Conservation (phyloP, 2,329 filamentous ascomycete genomes). For the Mariannaea elegans region DNA sequence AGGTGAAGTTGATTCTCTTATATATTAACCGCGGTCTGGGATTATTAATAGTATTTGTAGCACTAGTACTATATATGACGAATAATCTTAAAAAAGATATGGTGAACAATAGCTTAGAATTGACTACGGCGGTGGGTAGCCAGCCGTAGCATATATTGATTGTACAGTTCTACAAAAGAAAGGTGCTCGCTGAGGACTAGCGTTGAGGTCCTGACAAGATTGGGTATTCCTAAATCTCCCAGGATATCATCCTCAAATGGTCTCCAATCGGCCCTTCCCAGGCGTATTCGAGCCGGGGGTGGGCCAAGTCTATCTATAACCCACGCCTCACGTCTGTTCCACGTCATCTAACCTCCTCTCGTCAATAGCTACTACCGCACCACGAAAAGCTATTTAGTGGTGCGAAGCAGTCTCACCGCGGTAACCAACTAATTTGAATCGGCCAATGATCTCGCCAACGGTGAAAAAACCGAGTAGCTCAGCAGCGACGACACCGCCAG, state of each 20-base stretch:
- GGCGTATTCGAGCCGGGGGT: slow-evolving; percentile 26
- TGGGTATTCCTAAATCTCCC: slow-evolving; percentile 34
- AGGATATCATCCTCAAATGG: slow-evolving; percentile 31
- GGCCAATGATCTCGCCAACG: slow-evolving; percentile 94
- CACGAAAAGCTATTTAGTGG: slow-evolving; percentile 55
- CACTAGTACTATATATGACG: too few species aligned
- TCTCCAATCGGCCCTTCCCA: slow-evolving; percentile 38
- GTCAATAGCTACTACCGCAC: slow-evolving; percentile 23
- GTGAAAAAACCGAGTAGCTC: slow-evolving; percentile 98
- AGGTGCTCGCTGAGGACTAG: slow-evolving; percentile 41
- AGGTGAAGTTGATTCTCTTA: too few species aligned
- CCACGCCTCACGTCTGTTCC: slow-evolving; percentile 31
- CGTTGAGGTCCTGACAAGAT: slow-evolving; percentile 34
- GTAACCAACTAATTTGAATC: slow-evolving; percentile 96
- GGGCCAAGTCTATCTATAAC: slow-evolving; percentile 36
- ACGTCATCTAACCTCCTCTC: slow-evolving; percentile 26
- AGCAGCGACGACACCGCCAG: slow-evolving; percentile 80
- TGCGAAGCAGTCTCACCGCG: slow-evolving; percentile 72
- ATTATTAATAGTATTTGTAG: too few species aligned
- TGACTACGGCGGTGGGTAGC: slow-evolving; percentile 27
- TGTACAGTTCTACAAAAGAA: slow-evolving; percentile 46
- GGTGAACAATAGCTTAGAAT: slow-evolving; percentile 23
- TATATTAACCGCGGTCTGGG: too few species aligned
- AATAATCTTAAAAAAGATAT: too few species aligned
- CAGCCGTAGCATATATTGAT: slow-evolving; percentile 39